A percentile compares a stretch with the other conserved stretches of the same genome.
Conservation (phyloP, 208 protist genomes). For the Tetramitus jugosus region DNA sequence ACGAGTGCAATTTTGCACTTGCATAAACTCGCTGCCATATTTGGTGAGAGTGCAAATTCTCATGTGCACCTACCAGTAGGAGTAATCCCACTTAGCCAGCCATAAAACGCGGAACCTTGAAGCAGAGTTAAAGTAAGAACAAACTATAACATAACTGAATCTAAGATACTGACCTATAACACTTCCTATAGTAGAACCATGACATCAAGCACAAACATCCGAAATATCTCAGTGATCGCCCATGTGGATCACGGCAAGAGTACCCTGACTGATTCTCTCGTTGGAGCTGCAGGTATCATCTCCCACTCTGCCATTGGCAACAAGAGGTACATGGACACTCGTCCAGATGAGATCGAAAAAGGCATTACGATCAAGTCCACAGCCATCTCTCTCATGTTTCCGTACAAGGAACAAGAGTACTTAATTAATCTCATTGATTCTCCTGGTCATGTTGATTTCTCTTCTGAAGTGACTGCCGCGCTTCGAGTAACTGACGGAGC, state of each 20-base stretch:
- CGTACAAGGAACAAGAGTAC: slow-evolving; percentile 41
- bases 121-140: no score
- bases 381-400: slow-evolving; percentile 81
- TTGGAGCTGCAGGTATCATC: slow-evolving; percentile 94
- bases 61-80: no score
- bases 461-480: slow-evolving; percentile 95
- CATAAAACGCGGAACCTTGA: no score
- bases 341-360: slow-evolving; percentile 90
- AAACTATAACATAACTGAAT: no score
- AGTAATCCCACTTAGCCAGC: no score
- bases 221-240: no score
- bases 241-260: slow-evolving; percentile 90
- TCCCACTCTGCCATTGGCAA: slow-evolving; percentile 87
- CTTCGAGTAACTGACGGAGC: slow-evolving; percentile 98
- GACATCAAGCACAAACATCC: no score
- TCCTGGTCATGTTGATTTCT: slow-evolving; percentile 98
- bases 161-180: no score
- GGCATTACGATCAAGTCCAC: slow-evolving; percentile 98
- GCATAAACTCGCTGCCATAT: no score
- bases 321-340: slow-evolving; percentile 91
- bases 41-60: no score
- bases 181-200: no score
- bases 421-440: slow-evolving; percentile 99
- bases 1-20: no score
- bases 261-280: slow-evolving; percentile 91